phyloP scores from a whole-genome alignment of 371 early-diverging fungal genomes.

The Quaeritorhiza haematococci region DNA sequence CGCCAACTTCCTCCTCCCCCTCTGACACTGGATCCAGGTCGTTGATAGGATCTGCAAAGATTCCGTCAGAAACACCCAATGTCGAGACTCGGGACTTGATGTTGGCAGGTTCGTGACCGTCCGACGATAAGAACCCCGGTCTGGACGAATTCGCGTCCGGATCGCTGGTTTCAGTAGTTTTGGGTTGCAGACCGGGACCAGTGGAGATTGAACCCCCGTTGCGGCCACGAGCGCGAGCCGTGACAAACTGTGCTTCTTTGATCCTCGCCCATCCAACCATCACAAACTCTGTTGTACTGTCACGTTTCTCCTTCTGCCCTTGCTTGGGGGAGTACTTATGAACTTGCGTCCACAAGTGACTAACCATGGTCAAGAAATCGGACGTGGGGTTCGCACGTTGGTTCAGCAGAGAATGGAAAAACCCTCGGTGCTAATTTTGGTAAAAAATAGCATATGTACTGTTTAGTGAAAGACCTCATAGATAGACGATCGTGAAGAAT shows the following conservation, averaged over 20 bases:
- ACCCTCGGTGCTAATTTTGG: slow-evolving; percentile 33
- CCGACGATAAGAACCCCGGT: neutral
- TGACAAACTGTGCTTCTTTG: slow-evolving; percentile 30
- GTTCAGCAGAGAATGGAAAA: slow-evolving; percentile 32
- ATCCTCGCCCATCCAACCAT: slow-evolving; percentile 36
- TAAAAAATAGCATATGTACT: no score
- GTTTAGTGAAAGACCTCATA: no score
- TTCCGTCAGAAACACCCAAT: neutral
- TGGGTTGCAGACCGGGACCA: neutral
- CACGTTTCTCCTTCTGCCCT: slow-evolving; percentile 5
- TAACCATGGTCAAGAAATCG: slow-evolving; percentile 33
- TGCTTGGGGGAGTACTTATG: slow-evolving; percentile 19
- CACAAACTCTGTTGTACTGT: slow-evolving; percentile 36
- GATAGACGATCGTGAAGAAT: neutral
- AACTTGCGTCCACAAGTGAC: slow-evolving; percentile 29
- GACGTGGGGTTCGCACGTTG: slow-evolving; percentile 13
- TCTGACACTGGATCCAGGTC: neutral
- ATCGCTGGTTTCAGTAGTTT: neutral
- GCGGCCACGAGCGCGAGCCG: no score
- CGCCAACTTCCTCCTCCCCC: neutral
- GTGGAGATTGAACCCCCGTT: no score
- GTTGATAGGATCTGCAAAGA: neutral
- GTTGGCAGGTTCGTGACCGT: neutral
- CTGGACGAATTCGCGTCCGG: neutral
- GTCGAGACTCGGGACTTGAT: neutral